A percentile compares a stretch with the other conserved stretches of the same genome.
These are phyloP conservation scores for Wakefieldia striispora DNA, from an alignment of 768 basidiomycete species.

Conservation along the genomic window DNA sequence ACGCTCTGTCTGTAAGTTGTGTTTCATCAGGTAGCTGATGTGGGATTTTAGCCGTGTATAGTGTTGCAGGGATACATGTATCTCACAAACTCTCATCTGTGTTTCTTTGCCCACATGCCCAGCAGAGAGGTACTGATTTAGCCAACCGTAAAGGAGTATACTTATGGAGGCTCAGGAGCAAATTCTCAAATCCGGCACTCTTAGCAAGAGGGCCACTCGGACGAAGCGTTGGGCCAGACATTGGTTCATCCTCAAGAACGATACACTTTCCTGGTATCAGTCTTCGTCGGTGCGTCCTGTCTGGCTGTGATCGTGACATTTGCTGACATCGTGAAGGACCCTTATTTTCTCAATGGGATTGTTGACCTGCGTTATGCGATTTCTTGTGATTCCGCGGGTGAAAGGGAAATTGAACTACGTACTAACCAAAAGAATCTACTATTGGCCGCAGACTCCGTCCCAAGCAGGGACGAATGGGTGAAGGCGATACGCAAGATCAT, in stretches of 20 bases:
- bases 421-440: conserved; percentile 77
- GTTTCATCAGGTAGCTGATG: neutral
- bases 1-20: conserved; percentile 77
- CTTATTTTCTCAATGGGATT: conserved; percentile 96
- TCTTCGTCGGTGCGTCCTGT: conserved; percentile 71
- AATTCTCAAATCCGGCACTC: conserved; percentile 86
- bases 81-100: conserved; percentile 87
- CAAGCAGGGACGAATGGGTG: conserved; percentile 92
- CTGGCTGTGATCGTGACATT: conserved; percentile 1
- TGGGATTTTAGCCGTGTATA: conserved; percentile 27
- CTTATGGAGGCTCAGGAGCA: conserved; percentile 60
- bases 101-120: conserved; percentile 97
- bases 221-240: conserved; percentile 93
- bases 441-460: conserved; percentile 74
- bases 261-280: conserved; percentile 95
- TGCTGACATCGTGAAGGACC: conserved; percentile 57
- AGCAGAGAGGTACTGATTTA: conserved; percentile 65
- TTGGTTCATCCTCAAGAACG: conserved; percentile 97
- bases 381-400: conserved; percentile 76
- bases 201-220: conserved; percentile 83
- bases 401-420: conserved; percentile 78
- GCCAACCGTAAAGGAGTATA: neutral
- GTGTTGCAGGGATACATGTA: conserved; percentile 99
- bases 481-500: conserved; percentile 92
- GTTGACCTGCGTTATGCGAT: conserved; percentile 93